Evolutionary conservation across 2,329 filamentous ascomycete genomes (phyloP), one percentile per base, ranked within the genome.

Genomic region (Fusarium concolor): DNA sequence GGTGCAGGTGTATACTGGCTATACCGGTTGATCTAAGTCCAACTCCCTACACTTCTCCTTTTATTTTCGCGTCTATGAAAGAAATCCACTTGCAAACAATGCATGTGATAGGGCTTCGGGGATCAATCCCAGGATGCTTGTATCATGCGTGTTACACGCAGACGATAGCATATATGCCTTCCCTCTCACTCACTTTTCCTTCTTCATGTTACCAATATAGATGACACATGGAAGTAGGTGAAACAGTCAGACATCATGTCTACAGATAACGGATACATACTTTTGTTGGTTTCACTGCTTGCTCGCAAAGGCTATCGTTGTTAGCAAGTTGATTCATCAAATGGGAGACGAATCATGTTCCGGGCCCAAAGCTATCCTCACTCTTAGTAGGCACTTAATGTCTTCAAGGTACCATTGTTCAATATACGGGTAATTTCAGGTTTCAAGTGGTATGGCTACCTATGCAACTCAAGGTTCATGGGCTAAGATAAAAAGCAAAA

Each of bases 1-100:
- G 78, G 80, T 10, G 67, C 82, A 9, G 80, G 81, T 7, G 74
- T 77, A 8, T 88, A 85, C 77, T 87, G 82, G 83, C 57, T 79
- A 17, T 51, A 66, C 45, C 31, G 35, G 43, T 29, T 42, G 28
- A 49, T 42, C 17, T 60, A 35, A 44, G 17, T 28, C 24, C 20
- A n/a, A 24, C 15, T 35, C 35, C 22, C 47, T 44, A 17, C 17
- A 10, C 10, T 28, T 18, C 18, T 37, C 33, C n/a, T 35, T 44
- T 38, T 47, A 9, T 33, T 33, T 45, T 43, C 18, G 24, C 20
- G 24, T 24, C 17, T 12, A 31, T 31, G 35, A 35, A 24, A 38
- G 15, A 15, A 31, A 31, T 17, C 46, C 15, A 20, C 35, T 14
- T 35, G 31, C 24, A 26, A 20, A 14, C 28, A 46, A 38, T 31